These are phyloP conservation scores for Aspergillus texensis DNA, from an alignment of 2,329 filamentous ascomycete species.

Conservation along the genomic window DNA sequence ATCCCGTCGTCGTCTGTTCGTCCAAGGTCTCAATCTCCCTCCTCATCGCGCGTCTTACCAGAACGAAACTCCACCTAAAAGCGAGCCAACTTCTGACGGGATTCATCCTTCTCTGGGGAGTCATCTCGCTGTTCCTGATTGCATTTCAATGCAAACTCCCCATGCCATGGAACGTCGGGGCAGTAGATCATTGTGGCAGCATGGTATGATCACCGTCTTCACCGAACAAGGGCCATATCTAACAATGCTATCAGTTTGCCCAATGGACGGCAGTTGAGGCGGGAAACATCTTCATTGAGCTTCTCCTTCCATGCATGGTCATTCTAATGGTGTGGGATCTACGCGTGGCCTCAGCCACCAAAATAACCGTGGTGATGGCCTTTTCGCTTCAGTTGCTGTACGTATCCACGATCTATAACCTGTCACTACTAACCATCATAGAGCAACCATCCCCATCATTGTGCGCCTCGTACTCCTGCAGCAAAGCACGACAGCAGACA, in stretches of 20 bases:
- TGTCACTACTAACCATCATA: neutral
- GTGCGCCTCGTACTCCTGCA: neutral
- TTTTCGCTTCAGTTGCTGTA: conserved; percentile 4
- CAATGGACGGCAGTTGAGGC: neutral
- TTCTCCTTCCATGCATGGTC: neutral
- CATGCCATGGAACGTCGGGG: neutral
- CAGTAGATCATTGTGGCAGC: neutral
- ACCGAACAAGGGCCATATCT: neutral
- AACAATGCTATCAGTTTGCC: neutral
- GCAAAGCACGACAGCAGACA: neutral
- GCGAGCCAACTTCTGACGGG: neutral
- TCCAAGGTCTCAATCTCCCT: conserved; percentile 2
- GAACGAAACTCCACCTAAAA: neutral
- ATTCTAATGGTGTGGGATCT: neutral
- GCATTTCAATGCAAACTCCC: conserved; percentile 2
- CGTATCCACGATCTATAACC: neutral
- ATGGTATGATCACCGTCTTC: conserved; percentile 2
- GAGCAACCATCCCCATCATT: neutral
- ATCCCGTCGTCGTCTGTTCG: conserved; percentile 2
- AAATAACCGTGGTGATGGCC: neutral
- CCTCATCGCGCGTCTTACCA: conserved; percentile 2
- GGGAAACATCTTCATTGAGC: conserved; percentile 1
- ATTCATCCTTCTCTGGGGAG: neutral
- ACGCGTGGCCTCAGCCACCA: neutral
- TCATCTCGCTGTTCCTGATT: neutral